phyloP scores from a whole-genome alignment of 2,329 filamentous ascomycete genomes.

The Fusarium odoratissimum region DNA sequence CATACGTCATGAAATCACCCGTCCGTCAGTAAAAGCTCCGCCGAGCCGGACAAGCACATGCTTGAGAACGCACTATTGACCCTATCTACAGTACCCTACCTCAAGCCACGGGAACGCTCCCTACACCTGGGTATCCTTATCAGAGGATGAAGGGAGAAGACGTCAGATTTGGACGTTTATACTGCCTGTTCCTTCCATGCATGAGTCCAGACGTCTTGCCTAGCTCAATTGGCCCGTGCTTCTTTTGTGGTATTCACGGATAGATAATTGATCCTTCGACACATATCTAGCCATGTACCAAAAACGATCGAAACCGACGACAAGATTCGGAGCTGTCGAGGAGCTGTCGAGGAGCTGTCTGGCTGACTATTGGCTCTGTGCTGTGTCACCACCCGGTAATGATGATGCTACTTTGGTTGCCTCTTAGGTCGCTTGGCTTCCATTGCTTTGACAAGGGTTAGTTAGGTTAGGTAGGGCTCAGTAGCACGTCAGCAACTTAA shows the following conservation, averaged over 20 bases:
- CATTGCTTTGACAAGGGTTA: background rate
- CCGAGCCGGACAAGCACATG: slow-evolving; percentile 14
- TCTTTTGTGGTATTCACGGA: background rate
- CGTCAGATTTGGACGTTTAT: background rate
- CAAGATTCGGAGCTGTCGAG: background rate
- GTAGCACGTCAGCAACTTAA: slow-evolving; percentile 26
- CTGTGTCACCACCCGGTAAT: slow-evolving; percentile 28
- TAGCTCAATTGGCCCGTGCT: background rate
- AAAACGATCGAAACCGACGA: background rate
- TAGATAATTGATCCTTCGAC: background rate
- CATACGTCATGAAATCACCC: slow-evolving; percentile 18
- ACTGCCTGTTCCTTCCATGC: slow-evolving; percentile 2
- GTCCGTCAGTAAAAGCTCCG: background rate
- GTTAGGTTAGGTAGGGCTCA: slow-evolving; percentile 13
- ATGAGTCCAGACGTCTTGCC: background rate
- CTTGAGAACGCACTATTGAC: background rate
- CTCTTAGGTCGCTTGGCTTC: background rate
- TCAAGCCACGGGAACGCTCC: background rate
- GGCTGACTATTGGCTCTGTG: background rate
- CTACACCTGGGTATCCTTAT: background rate
- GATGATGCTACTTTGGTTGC: slow-evolving; percentile 18
- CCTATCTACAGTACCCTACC: background rate
- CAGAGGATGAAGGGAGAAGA: background rate
- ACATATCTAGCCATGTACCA: background rate
- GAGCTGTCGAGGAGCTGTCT: background rate